Evolutionary conservation across 768 basidiomycete genomes (phyloP), one percentile per base, ranked within the genome.

Genomic region (Mycena galericulata): DNA sequence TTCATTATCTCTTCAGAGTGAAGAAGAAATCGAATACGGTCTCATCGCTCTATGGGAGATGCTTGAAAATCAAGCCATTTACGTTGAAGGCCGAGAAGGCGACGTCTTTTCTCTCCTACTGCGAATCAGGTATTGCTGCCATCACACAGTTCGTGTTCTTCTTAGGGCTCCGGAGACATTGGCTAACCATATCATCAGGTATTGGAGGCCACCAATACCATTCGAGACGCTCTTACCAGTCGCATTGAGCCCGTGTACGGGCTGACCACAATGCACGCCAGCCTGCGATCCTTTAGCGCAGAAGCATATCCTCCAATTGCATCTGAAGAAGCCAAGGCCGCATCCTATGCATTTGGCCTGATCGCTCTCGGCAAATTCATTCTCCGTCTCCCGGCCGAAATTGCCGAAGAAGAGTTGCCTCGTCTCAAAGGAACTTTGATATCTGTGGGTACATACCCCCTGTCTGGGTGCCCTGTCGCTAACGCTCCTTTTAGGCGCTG

Each of bases 401-500:
- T 96, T 59, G 87, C 95, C 24, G 94, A 95, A 78, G 95, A 96
- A 72, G 94, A 96, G 72, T 77, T 96, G 45, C 95, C 95, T 45
- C 89, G 93, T 40, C 77, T 96, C 60, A 89, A 88, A 74, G 80
- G 76, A 29, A 94, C 93, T 2, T 76, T 96, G 68, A 91, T 92
- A 24, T 80, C 87, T 41, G 94, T 93, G 65, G 68, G 90, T 79
- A 45, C 27, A 73, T 43, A 20, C 45, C 60, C 57, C n/a, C n/a
- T n/a, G n/a, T 49, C 29, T 12, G 40, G 22, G 20, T 55, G 24
- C 27, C 20, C 27, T 26, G 41, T 38, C 58, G 72, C 59, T 70
- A 43, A 68, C 56, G 22, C 8, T 17, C 54, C 32, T 29, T 36
- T 18, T 64, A 94, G 90, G 88, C 92, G 12, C 81, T 95, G 50